Evolutionary conservation across 352 stramenopile species (phyloP), one percentile per base, ranked within the genome.

Genomic region (Phytophthora meadii): DNA sequence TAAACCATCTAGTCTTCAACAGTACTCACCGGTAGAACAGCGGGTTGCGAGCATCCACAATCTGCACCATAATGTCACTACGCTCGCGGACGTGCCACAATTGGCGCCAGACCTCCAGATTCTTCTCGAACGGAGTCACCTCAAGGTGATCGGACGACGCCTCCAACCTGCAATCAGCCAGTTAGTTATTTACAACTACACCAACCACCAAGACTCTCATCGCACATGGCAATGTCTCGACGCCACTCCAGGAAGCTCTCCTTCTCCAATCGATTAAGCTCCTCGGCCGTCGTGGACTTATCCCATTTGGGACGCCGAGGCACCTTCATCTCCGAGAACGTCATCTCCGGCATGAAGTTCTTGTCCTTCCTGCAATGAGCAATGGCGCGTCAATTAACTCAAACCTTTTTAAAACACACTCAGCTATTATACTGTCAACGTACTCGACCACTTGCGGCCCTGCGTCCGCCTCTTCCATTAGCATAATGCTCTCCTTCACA

Each of bases 111-210:
- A 99, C 98, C 65, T 99, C 96, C 40, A 99, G 57, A 77, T 99
- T 99, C 82, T 99, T 99, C 82, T 99, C 98, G 70, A 99, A 99
- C 15, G 98, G 98, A 15, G 98, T 99, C 28, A 99, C 96, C 64
- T 94, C 90, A 28, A 93, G 70, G 47, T 88, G 76, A 5, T 93
- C 84, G 6, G 84, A 85, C 15, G 88, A 89, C 54, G 79, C 73
- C 61, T 96, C 88, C 39, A 95, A 56, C 44, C 88, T 95, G 52
- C 5, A 67, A 12, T 14, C 8, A 36, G 2, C 30, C 30, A 36
- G 30, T 36, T 36, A 36, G 30, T 36, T 36, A 36, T 36, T 10
- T 36, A 22, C 40, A 51, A 61, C 9, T 15, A 15, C 10, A 32
- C 73, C n/a, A 78, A 45, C 52, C 6, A 22, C 37, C 28, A 36